These are phyloP conservation scores for Colletotrichum coccodes DNA, from an alignment of 2,329 filamentous ascomycete species.

Conservation along the genomic window DNA sequence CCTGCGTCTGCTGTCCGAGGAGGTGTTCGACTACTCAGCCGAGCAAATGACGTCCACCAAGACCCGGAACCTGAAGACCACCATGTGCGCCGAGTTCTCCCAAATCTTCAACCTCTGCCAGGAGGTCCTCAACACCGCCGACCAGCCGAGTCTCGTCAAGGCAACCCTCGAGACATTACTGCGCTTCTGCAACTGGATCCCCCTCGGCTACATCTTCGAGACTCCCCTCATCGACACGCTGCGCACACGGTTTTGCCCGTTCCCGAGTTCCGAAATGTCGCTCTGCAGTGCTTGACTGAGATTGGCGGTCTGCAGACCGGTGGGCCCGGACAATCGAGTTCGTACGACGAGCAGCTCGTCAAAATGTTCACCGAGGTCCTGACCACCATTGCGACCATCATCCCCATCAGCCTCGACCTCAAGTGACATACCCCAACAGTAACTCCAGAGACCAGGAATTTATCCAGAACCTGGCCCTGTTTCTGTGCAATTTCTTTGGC, in stretches of 20 bases:
- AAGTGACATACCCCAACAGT: slow-evolving; percentile 91
- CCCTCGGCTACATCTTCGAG: slow-evolving; percentile 98
- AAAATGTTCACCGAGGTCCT: slow-evolving; percentile 99
- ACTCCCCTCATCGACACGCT: slow-evolving; percentile 95
- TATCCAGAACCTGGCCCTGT: slow-evolving; percentile 94
- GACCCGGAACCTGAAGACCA: slow-evolving; percentile 95
- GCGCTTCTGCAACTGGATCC: slow-evolving; percentile 99
- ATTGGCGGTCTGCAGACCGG: slow-evolving; percentile 94
- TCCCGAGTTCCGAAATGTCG: slow-evolving; percentile 96
- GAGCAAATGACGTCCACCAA: slow-evolving; percentile 99
- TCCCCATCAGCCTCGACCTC: slow-evolving; percentile 88
- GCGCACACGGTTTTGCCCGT: slow-evolving; percentile 91
- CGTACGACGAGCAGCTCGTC: slow-evolving; percentile 94
- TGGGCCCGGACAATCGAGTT: slow-evolving; percentile 70
- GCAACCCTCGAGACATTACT: slow-evolving; percentile 96
- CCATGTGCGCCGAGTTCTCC: slow-evolving; percentile 98
- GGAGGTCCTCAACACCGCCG: slow-evolving; percentile 91
- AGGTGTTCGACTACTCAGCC: slow-evolving; percentile 98
- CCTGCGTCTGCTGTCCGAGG: slow-evolving; percentile 91
- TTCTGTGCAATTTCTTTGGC: slow-evolving; percentile 96
- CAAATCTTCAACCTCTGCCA: slow-evolving; percentile 98
- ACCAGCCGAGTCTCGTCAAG: slow-evolving; percentile 88
- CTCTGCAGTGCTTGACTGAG: slow-evolving; percentile 95
- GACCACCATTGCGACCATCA: slow-evolving; percentile 91
- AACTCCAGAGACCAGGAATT: slow-evolving; percentile 97